Conservation (phyloP, 2,329 filamentous ascomycete genomes). For the Tolypocladium endophyticum region DNA sequence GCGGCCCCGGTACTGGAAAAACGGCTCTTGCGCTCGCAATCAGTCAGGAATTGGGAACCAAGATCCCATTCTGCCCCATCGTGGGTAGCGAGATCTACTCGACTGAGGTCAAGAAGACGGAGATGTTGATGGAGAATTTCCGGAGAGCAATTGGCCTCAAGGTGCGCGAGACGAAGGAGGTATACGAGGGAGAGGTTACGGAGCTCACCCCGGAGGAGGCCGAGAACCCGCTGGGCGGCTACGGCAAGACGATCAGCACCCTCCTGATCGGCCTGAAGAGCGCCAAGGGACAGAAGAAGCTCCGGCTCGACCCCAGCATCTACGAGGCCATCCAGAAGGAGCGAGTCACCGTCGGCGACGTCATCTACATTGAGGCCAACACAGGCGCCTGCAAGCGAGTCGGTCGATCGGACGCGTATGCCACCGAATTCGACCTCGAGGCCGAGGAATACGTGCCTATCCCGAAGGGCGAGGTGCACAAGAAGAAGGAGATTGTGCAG, state of each 20-base stretch:
- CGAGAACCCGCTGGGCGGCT: conserved; percentile 92
- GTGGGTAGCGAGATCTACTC: conserved; percentile 98
- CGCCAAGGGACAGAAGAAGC: conserved; percentile 93
- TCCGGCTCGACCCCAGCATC: conserved; percentile 92
- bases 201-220: conserved; percentile 96
- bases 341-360: conserved; percentile 88
- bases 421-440: conserved; percentile 96
- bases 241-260: conserved; percentile 95
- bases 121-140: conserved; percentile 99
- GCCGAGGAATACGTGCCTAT: conserved; percentile 98
- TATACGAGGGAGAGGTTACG: conserved; percentile 97
- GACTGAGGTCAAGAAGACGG: conserved; percentile 98
- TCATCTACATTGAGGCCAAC: conserved; percentile 99
- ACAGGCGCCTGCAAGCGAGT: conserved; percentile 97
- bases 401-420: conserved; percentile 90
- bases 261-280: conserved; percentile 91
- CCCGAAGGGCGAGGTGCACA: conserved; percentile 97
- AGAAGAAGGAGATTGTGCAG: conserved; percentile 99
- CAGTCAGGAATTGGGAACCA: conserved; percentile 92
- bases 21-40: conserved; percentile 92
- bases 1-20: conserved; percentile 93
- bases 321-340: conserved; percentile 99
- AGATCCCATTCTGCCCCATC: conserved; percentile 97
- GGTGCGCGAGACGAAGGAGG: conserved; percentile 97
- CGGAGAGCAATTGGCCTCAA: conserved; percentile 90